A percentile compares a stretch with the other conserved stretches of the same genome.
phyloP scores from a whole-genome alignment of 1,284 basidiomycete species.

The Ustilago xerochloae region DNA sequence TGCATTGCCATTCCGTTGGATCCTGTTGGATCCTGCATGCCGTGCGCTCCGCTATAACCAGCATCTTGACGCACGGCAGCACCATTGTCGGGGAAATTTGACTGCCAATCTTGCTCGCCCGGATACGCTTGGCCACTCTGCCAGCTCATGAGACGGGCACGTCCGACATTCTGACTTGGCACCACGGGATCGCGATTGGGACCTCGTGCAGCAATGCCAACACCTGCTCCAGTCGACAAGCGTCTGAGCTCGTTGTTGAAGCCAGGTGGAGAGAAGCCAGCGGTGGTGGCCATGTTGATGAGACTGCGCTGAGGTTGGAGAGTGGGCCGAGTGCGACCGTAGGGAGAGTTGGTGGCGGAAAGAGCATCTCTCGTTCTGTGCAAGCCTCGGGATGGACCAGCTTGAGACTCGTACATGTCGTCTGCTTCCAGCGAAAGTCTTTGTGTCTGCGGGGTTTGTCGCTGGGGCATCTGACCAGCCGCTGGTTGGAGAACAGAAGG shows the following conservation, averaged over 20 bases:
- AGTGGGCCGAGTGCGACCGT: constrained; percentile 15
- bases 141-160: constrained; percentile 47
- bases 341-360: constrained; percentile 26
- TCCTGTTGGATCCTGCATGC: constrained; percentile 9
- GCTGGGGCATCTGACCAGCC: constrained; percentile 17
- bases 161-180: constrained; percentile 38
- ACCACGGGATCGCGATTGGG: constrained; percentile 37
- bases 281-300: constrained; percentile 11
- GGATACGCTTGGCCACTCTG: constrained; percentile 21
- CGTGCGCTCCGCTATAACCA: constrained; percentile 10
- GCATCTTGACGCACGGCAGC: constrained; percentile 1
- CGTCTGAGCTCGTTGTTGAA: constrained; percentile 34
- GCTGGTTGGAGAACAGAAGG: constrained; percentile 40
- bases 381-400: constrained; percentile 38
- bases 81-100: constrained; percentile 17
- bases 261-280: constrained; percentile 26
- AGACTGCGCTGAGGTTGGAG: constrained; percentile 24
- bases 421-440: constrained; percentile 17
- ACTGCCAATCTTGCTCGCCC: constrained; percentile 34
- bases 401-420: constrained; percentile 40
- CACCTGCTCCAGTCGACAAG: constrained; percentile 21
- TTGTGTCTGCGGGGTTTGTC: constrained; percentile 7
- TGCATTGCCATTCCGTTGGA: constrained; percentile 23
- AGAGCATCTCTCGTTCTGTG: constrained; percentile 27
- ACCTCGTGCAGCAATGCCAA: constrained; percentile 5